A percentile compares a stretch with the other conserved stretches of the same genome.
Evolutionary conservation across 23 red algal species (phyloP).

Genomic region (Gracilaria gracilis): DNA sequence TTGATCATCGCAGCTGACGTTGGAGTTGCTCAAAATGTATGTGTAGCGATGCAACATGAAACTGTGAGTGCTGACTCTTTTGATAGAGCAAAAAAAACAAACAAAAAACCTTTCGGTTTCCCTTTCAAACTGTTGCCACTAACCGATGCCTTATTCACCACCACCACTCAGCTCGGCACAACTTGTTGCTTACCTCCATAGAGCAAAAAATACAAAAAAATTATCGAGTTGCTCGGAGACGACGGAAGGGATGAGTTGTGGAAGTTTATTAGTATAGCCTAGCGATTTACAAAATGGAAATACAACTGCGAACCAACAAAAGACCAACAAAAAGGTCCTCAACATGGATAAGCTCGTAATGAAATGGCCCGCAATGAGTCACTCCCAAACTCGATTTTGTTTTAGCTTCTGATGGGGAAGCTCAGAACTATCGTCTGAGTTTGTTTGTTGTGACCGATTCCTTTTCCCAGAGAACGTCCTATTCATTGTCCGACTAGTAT

Average conservation of each 20-base stretch:
- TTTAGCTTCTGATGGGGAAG: background rate
- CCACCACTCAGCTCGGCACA: background rate
- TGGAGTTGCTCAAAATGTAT: background rate
- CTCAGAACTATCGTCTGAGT: background rate
- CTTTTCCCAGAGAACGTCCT: background rate
- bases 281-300: too few relatives aligned
- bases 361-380: background rate
- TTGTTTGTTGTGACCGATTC: constrained; percentile 1
- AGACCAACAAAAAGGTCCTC: too few relatives aligned
- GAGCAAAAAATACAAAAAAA: too few relatives aligned
- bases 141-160: background rate
- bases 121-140: background rate
- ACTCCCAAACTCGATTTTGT: background rate
- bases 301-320: too few relatives aligned
- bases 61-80: background rate
- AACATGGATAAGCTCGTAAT: too few relatives aligned
- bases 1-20: background rate
- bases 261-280: too few relatives aligned
- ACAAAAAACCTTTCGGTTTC: background rate
- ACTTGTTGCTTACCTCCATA: too few relatives aligned
- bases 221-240: too few relatives aligned
- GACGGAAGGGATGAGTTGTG: too few relatives aligned
- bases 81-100: too few relatives aligned
- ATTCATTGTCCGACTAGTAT: background rate
- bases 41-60: background rate